phyloP scores from a whole-genome alignment of 129 eudicot genomes.

The Silybum marianum region DNA sequence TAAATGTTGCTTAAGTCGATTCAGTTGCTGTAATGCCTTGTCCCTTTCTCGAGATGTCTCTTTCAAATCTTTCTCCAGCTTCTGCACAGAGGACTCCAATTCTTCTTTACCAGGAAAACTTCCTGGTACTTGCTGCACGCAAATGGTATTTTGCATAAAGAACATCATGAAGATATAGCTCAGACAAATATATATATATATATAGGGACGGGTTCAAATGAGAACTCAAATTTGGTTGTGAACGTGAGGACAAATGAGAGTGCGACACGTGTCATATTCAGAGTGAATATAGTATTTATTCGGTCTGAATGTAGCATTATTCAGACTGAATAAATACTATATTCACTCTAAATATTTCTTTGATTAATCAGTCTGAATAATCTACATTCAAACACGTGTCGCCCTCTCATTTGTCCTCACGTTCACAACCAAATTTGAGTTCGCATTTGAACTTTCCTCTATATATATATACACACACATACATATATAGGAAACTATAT shows the following conservation, averaged over 20 bases:
- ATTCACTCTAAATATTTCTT: too few species aligned
- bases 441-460: neutral
- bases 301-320: too few species aligned
- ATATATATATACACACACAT: neutral
- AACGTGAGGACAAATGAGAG: too few species aligned
- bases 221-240: too few species aligned
- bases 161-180: slow-evolving; percentile 15
- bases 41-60: slow-evolving; percentile 66
- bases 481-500: neutral
- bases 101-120: slow-evolving; percentile 67
- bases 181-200: neutral
- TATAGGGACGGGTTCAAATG: neutral
- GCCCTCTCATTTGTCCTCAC: too few species aligned
- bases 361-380: too few species aligned
- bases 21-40: slow-evolving; percentile 75
- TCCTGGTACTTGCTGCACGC: slow-evolving; percentile 39
- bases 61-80: slow-evolving; percentile 75
- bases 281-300: too few species aligned
- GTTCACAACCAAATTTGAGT: too few species aligned
- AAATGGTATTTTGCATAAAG: slow-evolving; percentile 23
- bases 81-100: slow-evolving; percentile 60
- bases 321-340: too few species aligned
- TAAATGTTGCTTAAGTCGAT: slow-evolving; percentile 94
- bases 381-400: too few species aligned
- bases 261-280: too few species aligned